These are phyloP conservation scores for Encephalitozoon hellem DNA, from an alignment of 371 early-diverging fungal genomes.

Conservation along the genomic window DNA sequence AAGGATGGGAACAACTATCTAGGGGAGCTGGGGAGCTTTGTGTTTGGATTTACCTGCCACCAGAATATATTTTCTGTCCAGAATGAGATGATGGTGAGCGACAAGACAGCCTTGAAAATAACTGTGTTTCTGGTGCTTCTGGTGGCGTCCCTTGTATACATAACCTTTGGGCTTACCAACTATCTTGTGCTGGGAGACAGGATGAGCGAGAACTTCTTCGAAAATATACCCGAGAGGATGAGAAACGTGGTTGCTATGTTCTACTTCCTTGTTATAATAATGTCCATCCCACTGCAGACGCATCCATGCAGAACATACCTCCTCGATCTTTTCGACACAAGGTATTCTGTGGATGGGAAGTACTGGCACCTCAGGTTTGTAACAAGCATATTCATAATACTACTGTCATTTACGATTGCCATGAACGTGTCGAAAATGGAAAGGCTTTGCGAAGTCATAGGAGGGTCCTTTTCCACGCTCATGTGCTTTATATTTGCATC, in stretches of 20 bases:
- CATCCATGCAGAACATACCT: slow-evolving; percentile 25
- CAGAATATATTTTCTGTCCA: slow-evolving; percentile 47
- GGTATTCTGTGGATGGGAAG: neutral
- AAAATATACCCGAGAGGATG: neutral
- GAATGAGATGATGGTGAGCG: slow-evolving; percentile 14
- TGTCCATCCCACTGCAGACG: slow-evolving; percentile 35
- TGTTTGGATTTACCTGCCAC: slow-evolving; percentile 47
- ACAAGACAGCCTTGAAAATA: neutral
- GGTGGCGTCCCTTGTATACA: slow-evolving; percentile 7
- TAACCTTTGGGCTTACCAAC: slow-evolving; percentile 37
- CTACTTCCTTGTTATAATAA: slow-evolving; percentile 22
- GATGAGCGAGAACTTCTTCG: slow-evolving; percentile 1
- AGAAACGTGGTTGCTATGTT: neutral
- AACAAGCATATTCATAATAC: slow-evolving; percentile 1
- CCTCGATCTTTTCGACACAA: neutral
- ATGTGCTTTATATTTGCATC: slow-evolving; percentile 39
- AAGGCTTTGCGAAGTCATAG: slow-evolving; percentile 8
- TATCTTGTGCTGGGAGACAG: neutral
- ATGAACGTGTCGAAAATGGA: slow-evolving; percentile 7
- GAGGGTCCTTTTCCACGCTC: slow-evolving; percentile 22
- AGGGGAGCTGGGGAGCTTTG: slow-evolving; percentile 30
- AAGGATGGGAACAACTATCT: neutral
- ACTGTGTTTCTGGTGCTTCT: neutral
- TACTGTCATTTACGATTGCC: neutral
- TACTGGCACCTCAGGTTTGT: neutral